Evolutionary conservation across 805 yeast species (phyloP).

Genomic region (Candida andamanensis): DNA sequence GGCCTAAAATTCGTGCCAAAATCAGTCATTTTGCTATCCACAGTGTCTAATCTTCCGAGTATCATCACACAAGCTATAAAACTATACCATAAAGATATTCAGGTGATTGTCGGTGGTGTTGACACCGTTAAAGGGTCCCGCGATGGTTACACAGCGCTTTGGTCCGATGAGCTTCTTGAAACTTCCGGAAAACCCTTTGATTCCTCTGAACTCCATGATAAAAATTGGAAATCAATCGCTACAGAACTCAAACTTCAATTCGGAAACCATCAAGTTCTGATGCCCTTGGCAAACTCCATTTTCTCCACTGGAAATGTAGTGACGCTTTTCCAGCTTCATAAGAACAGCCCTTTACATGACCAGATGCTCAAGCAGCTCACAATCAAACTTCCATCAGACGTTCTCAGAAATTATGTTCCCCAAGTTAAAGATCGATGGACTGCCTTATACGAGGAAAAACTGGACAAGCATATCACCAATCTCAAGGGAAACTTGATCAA

Average conservation of each 20-base stretch:
- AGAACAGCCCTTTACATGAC: constrained; percentile 1
- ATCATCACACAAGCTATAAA: constrained; percentile 27
- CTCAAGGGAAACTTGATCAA: constrained; percentile 57
- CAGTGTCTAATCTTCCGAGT: constrained; percentile 27
- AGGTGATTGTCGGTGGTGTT: constrained; percentile 37
- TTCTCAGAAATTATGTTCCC: too few species aligned
- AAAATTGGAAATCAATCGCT: constrained; percentile 34
- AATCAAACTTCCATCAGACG: constrained; percentile 3
- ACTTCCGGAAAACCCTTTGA: constrained; percentile 16
- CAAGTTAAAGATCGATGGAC: constrained; percentile 28
- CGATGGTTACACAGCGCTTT: constrained; percentile 35
- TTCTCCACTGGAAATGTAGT: constrained; percentile 30
- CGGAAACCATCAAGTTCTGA: constrained; percentile 10
- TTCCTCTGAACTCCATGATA: constrained; percentile 11
- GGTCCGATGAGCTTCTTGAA: constrained; percentile 27
- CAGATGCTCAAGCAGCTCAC: constrained; percentile 4
- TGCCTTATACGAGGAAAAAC: constrained; percentile 19
- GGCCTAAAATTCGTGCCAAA: constrained; percentile 22
- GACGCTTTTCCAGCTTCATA: constrained; percentile 32
- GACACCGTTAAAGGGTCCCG: constrained; percentile 30
- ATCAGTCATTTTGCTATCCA: constrained; percentile 30
- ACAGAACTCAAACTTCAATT: constrained; percentile 17
- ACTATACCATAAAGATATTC: constrained; percentile 22
- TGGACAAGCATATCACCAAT: constrained; percentile 40
- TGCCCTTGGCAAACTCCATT: constrained; percentile 36